These are phyloP conservation scores for Psilocybe mexicana DNA, from an alignment of 1,284 basidiomycete genomes.

Conservation along the genomic window DNA sequence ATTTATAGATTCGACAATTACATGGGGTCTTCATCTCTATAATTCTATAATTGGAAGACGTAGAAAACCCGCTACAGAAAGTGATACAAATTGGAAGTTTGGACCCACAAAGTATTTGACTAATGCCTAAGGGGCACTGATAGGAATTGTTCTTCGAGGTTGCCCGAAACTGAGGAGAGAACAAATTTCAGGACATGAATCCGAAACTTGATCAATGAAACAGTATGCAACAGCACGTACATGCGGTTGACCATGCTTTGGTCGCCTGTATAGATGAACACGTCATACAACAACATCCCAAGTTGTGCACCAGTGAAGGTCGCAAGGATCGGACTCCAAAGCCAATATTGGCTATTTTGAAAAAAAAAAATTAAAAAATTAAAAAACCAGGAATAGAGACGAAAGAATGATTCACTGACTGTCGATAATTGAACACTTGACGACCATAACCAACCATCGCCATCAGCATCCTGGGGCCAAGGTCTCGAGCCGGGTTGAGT, in stretches of 20 bases:
- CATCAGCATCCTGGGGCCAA: conserved; percentile 48
- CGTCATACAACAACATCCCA: conserved; percentile 37
- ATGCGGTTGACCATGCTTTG: conserved; percentile 4
- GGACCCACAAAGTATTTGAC: too few species aligned
- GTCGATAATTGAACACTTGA: conserved; percentile 31
- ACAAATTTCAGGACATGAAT: too few species aligned
- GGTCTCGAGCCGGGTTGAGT: conserved; percentile 52
- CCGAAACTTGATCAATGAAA: too few species aligned
- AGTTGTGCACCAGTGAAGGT: conserved; percentile 36
- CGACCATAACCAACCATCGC: conserved; percentile 48
- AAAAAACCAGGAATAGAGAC: conserved; percentile 11
- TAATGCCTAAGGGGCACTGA: too few species aligned
- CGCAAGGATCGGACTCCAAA: conserved; percentile 46
- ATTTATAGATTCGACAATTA: too few species aligned
- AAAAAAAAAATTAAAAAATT: background rate
- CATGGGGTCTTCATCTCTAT: too few species aligned
- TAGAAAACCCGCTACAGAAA: too few species aligned
- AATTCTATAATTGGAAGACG: too few species aligned
- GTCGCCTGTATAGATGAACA: conserved; percentile 34
- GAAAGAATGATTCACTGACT: conserved; percentile 19
- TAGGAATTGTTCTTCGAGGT: too few species aligned
- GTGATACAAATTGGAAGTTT: too few species aligned
- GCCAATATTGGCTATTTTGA: conserved; percentile 43
- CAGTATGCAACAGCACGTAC: background rate
- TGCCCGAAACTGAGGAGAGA: too few species aligned